Base-by-base conservation (phyloP, 1,284 basidiomycete species). In the Rugosomyces carneus region DNA sequence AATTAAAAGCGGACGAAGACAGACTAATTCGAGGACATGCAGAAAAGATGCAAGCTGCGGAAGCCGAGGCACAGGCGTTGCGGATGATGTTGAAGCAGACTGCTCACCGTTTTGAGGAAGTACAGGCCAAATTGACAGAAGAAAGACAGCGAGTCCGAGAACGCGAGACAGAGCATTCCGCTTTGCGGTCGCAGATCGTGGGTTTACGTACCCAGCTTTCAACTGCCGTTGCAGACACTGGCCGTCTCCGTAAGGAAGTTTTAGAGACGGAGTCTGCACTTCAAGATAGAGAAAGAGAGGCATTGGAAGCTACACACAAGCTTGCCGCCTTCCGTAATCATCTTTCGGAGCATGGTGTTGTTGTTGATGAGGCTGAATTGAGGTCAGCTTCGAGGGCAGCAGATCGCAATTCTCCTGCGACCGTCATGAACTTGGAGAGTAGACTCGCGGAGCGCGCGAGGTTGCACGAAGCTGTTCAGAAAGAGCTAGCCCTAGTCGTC, bases 301-400 rank as follows among this genome's bases (percentile, higher is more conserved):
- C 81, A 1, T 75, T 86, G 3, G 89, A 93, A 47, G 73, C 83
- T 0, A 80, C 81, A 51, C 72, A 94, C 51, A 89, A 90, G 53
- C 70, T 90, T 51, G 78, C 76, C 27, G 84, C 93, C 70, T 73
- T 99, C 50, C 83, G 91, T 46, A 89, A 83, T 58, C 85, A 96
- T 60, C 78, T 98, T 44, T 80, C 84, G 35, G 96, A 99, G 59
- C 87, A 92, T 57, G 93, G 92, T 7, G 76, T 96, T 42, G 74
- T 75, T 23, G 67, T 86, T 20, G 84, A 88, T 51, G 86, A 89
- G 31, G 81, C 81, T 32, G 80, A 84, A 40, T 60, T 84, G 39
- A 63, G 69, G 11, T 62, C 75, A 7, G 67, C 65, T 15, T 68
- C 72, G 11, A 61, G 67, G 21, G 57, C 66, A 34, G 70, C 70